Conservation (phyloP, 306 rosid species). For the Prunus padus region DNA sequence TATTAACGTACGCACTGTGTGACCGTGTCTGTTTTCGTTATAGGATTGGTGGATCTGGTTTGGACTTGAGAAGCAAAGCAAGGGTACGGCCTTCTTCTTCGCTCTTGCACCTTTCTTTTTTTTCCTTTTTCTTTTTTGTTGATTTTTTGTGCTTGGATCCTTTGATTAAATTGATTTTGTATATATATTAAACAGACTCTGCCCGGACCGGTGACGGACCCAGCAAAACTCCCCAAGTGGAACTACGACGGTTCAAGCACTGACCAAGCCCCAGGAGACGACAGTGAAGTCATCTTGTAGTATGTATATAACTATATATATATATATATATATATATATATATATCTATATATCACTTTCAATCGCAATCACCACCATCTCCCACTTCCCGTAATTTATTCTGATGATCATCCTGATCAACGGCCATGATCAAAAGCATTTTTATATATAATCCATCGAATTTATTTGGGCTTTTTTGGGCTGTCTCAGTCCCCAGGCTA, state of each 20-base stretch:
- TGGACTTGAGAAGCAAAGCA: conserved; percentile 61
- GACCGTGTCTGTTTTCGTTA: neutral
- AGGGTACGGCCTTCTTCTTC: conserved; percentile 26
- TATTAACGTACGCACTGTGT: too few relatives aligned
- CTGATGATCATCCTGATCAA: neutral
- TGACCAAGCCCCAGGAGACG: conserved; percentile 48
- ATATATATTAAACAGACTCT: conserved; percentile 34
- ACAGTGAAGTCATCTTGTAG: conserved; percentile 55
- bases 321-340: neutral
- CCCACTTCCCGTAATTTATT: neutral
- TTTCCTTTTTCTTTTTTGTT: too few relatives aligned
- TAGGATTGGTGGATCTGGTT: conserved; percentile 62
- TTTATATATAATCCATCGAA: neutral
- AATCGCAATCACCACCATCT: too few relatives aligned
- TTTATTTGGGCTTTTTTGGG: neutral
- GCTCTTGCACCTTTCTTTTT: neutral
- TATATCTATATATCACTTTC: neutral
- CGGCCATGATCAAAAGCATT: conserved; percentile 9
- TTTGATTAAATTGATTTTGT: neutral
- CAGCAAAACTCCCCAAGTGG: conserved; percentile 52
- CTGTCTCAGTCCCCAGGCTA: conserved; percentile 45
- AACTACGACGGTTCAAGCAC: conserved; percentile 64
- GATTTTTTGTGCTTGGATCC: neutral
- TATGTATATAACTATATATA: conserved; percentile 14
- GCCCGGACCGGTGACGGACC: conserved; percentile 41